Conservation (phyloP, 2,329 filamentous ascomycete species). For the Aspergillus pseudoterreus region DNA sequence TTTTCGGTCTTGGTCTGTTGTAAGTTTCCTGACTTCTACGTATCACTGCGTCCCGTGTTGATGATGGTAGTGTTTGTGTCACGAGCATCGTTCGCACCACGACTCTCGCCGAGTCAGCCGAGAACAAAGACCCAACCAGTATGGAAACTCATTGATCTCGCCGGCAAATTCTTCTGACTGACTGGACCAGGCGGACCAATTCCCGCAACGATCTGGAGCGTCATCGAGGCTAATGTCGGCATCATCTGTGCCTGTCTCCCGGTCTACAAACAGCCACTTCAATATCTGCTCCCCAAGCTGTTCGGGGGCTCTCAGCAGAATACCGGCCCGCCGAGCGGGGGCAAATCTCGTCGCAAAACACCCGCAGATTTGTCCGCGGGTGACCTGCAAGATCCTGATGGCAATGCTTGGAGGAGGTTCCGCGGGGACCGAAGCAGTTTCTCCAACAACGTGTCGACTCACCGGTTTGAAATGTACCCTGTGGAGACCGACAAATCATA, state of each 20-base stretch:
- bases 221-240: conserved; percentile 29
- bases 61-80: conserved; percentile 5
- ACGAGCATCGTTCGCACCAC: conserved; percentile 7
- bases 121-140: conserved; percentile 7
- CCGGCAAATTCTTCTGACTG: neutral
- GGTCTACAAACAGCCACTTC: conserved; percentile 31
- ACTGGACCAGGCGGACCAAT: conserved; percentile 19
- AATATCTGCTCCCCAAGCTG: conserved; percentile 15
- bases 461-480: neutral
- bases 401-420: neutral
- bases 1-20: conserved; percentile 23
- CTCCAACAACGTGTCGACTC: conserved; percentile 4
- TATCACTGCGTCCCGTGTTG: too few relatives aligned
- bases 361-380: neutral
- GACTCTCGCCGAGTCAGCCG: conserved; percentile 4
- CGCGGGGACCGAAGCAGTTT: neutral
- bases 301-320: conserved; percentile 4
- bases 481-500: neutral
- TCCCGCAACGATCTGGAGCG: conserved; percentile 34
- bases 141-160: too few relatives aligned
- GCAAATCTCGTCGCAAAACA: neutral
- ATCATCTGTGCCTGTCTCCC: conserved; percentile 32
- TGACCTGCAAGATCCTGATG: neutral
- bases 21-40: conserved; percentile 6
- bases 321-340: neutral